Evolutionary conservation across 2,329 filamentous ascomycete species (phyloP).

Genomic region (Fusarium sp.): DNA sequence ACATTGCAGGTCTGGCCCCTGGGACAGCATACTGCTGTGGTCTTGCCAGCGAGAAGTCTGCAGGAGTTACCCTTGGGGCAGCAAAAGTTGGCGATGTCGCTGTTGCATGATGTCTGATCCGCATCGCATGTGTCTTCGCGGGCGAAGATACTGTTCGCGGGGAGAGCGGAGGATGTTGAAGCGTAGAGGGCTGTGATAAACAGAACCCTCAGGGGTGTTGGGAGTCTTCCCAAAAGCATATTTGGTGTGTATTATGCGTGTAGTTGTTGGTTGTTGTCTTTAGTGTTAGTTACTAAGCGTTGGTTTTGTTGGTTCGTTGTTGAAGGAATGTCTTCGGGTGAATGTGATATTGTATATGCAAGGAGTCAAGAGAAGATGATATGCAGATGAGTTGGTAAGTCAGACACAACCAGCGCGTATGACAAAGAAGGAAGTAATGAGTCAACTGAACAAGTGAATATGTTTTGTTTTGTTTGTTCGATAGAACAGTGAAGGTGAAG

Average conservation of each 20-base stretch:
- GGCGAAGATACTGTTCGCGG: constrained; percentile 51
- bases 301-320: constrained; percentile 3
- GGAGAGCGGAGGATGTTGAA: constrained; percentile 53
- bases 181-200: constrained; percentile 52
- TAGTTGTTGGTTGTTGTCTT: constrained; percentile 5
- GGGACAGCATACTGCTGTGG: constrained; percentile 78
- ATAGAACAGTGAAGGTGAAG: constrained; percentile 1
- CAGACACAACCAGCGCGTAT: constrained; percentile 34
- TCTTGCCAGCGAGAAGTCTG: constrained; percentile 68
- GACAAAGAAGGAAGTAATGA: constrained; percentile 12
- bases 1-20: constrained; percentile 63
- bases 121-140: constrained; percentile 63
- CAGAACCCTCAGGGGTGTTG: constrained; percentile 47
- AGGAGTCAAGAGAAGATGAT: neutral
- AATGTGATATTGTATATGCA: constrained; percentile 9
- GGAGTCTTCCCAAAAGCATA: constrained; percentile 31
- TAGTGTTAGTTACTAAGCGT: constrained; percentile 1
- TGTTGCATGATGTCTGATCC: constrained; percentile 62
- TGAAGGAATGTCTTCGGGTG: neutral
- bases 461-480: constrained; percentile 27
- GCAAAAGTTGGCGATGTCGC: constrained; percentile 73
- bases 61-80: constrained; percentile 67
- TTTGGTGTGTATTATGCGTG: constrained; percentile 1
- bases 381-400: constrained; percentile 1
- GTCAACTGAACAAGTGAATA: constrained; percentile 20